Percentiles rank a stretch among this genome's conserved stretches.
These are phyloP conservation scores for Alternaria gansuensis DNA, from an alignment of 2,329 filamentous ascomycete genomes.

Conservation along the genomic window DNA sequence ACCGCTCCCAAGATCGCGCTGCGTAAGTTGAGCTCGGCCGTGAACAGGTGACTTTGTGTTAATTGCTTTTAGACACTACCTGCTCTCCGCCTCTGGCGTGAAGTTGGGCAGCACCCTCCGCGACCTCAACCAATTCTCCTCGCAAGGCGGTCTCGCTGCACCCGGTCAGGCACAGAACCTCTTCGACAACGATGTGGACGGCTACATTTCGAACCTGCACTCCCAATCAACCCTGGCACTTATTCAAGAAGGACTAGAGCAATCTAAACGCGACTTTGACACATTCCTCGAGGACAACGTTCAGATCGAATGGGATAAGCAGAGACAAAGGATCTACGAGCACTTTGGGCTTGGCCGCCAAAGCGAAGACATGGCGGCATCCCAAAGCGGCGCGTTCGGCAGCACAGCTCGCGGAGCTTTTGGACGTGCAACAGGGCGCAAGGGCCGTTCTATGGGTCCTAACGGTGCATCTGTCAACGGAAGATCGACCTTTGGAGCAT, in stretches of 20 bases:
- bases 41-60: slow-evolving; percentile 17
- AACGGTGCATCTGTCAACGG: slow-evolving; percentile 46
- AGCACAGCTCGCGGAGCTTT: slow-evolving; percentile 59
- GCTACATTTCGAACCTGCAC: slow-evolving; percentile 85
- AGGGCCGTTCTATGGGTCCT: slow-evolving; percentile 52
- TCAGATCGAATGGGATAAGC: slow-evolving; percentile 93
- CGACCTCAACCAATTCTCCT: slow-evolving; percentile 82
- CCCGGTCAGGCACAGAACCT: slow-evolving; percentile 50
- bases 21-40: slow-evolving; percentile 56
- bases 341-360: slow-evolving; percentile 82
- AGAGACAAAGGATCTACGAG: slow-evolving; percentile 91
- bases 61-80: slow-evolving; percentile 74
- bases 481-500: slow-evolving; percentile 66
- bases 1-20: slow-evolving; percentile 56
- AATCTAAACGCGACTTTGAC: slow-evolving; percentile 91
- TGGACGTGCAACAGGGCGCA: slow-evolving; percentile 58
- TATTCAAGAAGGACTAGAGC: slow-evolving; percentile 88
- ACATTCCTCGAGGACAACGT: slow-evolving; percentile 93
- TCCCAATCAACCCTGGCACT: slow-evolving; percentile 90
- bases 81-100: slow-evolving; percentile 91
- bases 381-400: slow-evolving; percentile 49
- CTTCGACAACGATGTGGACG: slow-evolving; percentile 66
- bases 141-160: slow-evolving; percentile 69
- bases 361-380: slow-evolving; percentile 52
- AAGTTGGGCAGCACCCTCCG: slow-evolving; percentile 85